Evolutionary conservation across 208 protist genomes (phyloP).

Genomic region (Wallacemonas sp.): DNA sequence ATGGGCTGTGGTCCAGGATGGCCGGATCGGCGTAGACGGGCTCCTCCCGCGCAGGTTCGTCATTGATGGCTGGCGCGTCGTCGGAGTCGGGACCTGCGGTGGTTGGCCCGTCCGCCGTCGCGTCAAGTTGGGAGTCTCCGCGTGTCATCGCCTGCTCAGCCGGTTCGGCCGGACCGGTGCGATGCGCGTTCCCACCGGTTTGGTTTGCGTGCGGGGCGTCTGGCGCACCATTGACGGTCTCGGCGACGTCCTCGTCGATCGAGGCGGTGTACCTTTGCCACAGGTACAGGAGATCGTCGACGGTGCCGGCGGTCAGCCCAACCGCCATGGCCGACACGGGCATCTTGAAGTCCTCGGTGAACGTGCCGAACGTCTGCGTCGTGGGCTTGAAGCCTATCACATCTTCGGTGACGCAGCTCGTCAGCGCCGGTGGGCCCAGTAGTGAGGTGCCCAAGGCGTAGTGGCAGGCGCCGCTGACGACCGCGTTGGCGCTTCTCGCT

Average conservation of each 20-base stretch:
- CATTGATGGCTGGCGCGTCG: no score
- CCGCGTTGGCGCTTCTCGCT: constrained; percentile 45
- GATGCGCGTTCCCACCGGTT: not conserved
- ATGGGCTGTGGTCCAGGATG: constrained; percentile 50
- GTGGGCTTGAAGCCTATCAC: constrained; percentile 88
- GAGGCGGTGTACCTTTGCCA: constrained; percentile 86
- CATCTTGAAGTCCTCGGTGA: constrained; percentile 65
- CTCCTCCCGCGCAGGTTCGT: no score
- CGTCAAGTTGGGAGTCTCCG: not conserved
- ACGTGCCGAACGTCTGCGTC: constrained; percentile 81
- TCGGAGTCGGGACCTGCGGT: constrained; percentile 12
- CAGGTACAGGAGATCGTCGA: constrained; percentile 83
- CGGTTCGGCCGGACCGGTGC: not conserved
- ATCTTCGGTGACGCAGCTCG: constrained; percentile 58
- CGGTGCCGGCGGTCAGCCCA: constrained; percentile 61
- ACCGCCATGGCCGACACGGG: constrained; percentile 74
- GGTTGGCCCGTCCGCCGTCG: not conserved
- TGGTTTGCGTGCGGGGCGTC: not conserved
- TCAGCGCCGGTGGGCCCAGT: constrained; percentile 59
- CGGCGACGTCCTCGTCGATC: constrained; percentile 35
- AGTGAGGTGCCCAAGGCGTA: constrained; percentile 77
- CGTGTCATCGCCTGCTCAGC: not conserved
- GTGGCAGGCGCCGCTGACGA: constrained; percentile 60
- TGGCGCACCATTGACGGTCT: constrained; percentile 26
- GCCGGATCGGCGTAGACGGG: constrained; percentile 29